Evolutionary conservation across 495 filamentous ascomycete species (phyloP).

Genomic region (Annulohypoxylon stygium): DNA sequence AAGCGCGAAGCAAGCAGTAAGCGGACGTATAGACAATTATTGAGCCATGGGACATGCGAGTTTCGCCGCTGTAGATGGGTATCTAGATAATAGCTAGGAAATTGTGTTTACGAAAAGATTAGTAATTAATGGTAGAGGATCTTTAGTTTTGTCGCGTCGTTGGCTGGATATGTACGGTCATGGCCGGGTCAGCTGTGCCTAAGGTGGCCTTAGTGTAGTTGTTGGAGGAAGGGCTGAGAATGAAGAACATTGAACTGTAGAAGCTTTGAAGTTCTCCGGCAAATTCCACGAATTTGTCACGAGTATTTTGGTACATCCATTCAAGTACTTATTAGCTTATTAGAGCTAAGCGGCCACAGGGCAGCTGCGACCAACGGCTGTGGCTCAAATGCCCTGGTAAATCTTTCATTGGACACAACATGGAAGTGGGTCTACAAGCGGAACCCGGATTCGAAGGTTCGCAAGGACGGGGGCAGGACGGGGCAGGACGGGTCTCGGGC

Average conservation of each 20-base stretch:
- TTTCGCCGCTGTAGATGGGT: not conserved
- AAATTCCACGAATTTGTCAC: constrained; percentile 10
- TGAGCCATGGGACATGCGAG: constrained; percentile 37
- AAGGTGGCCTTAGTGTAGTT: constrained; percentile 3
- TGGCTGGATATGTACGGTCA: constrained; percentile 10
- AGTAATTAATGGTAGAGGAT: not conserved
- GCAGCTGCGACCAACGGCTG: constrained; percentile 15
- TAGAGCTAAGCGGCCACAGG: constrained; percentile 18
- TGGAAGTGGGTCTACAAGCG: constrained; percentile 1
- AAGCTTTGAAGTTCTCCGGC: constrained; percentile 16
- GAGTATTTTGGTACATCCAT: constrained; percentile 4
- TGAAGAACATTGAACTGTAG: not conserved
- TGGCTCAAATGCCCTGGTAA: constrained; percentile 23
- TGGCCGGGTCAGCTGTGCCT: not conserved
- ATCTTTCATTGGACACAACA: constrained; percentile 20
- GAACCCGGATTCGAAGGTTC: constrained; percentile 26
- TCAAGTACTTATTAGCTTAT: not conserved
- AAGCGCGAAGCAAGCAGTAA: constrained; percentile 15
- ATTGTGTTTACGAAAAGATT: not conserved
- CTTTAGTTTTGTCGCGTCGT: constrained; percentile 2
- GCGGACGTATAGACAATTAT: constrained; percentile 22
- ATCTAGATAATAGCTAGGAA: not conserved
- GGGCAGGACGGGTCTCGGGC: not conserved
- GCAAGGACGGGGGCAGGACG: constrained; percentile 1
- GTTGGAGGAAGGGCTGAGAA: constrained; percentile 19